These are phyloP conservation scores for Phytophthora brassicae DNA, from an alignment of 352 stramenopile species.

Conservation along the genomic window DNA sequence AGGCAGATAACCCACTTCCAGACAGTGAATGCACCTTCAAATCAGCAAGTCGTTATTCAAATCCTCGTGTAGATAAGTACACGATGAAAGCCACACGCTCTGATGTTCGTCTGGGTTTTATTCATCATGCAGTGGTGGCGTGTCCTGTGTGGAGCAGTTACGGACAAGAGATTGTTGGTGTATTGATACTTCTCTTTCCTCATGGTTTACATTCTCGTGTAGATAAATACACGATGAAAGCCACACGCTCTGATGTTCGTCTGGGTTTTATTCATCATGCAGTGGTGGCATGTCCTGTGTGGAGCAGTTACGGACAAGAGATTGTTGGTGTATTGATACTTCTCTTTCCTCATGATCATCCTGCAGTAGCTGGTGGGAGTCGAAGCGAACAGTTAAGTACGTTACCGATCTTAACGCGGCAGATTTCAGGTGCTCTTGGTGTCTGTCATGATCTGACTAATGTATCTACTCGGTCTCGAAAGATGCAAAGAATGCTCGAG, in stretches of 20 bases:
- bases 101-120: constrained; percentile 55
- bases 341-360: constrained; percentile 43
- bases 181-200: constrained; percentile 68
- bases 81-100: constrained; percentile 39
- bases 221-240: constrained; percentile 43
- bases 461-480: constrained; percentile 40
- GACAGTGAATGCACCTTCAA: constrained; percentile 1
- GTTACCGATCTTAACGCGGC: constrained; percentile 56
- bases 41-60: constrained; percentile 1
- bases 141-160: constrained; percentile 72
- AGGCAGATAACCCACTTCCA: neutral
- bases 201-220: constrained; percentile 6
- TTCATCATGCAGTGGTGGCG: constrained; percentile 59
- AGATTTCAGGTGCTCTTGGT: constrained; percentile 73
- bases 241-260: constrained; percentile 39
- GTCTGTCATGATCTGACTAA: constrained; percentile 62
- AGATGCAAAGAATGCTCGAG: constrained; percentile 58
- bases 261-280: constrained; percentile 62
- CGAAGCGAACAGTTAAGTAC: constrained; percentile 53
- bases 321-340: constrained; percentile 71
- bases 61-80: constrained; percentile 32
- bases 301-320: constrained; percentile 59
- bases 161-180: constrained; percentile 61
- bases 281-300: constrained; percentile 71
- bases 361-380: constrained; percentile 20